Conservation (phyloP, 2,329 filamentous ascomycete genomes). For the Fusarium keratoplasticum region DNA sequence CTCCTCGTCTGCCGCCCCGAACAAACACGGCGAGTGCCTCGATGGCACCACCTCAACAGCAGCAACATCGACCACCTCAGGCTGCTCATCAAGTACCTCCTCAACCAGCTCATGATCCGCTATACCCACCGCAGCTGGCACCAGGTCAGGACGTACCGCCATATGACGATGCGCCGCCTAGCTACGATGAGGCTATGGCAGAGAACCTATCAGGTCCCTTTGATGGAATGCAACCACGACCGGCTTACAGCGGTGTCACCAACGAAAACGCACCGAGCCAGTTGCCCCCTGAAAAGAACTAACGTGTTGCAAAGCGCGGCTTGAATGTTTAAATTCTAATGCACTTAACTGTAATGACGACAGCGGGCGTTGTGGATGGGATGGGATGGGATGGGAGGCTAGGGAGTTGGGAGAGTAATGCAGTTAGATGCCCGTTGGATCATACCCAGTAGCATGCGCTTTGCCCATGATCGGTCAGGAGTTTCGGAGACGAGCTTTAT, state of each 20-base stretch:
- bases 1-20: constrained; percentile 53
- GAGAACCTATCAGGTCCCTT: constrained; percentile 77
- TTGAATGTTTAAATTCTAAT: constrained; percentile 12
- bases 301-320: constrained; percentile 3
- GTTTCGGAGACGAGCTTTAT: not conserved
- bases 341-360: constrained; percentile 25
- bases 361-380: constrained; percentile 6
- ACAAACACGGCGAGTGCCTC: constrained; percentile 39
- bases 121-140: constrained; percentile 69
- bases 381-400: not conserved
- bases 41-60: constrained; percentile 24
- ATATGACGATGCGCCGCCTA: constrained; percentile 86
- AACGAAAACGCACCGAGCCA: constrained; percentile 69
- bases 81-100: constrained; percentile 41
- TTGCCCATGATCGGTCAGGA: not conserved
- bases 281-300: constrained; percentile 57
- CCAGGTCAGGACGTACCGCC: constrained; percentile 56
- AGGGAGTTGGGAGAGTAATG: not conserved
- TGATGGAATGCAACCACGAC: constrained; percentile 69
- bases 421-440: constrained; percentile 14
- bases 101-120: constrained; percentile 57
- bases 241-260: constrained; percentile 74
- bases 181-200: constrained; percentile 93
- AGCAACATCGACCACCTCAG: constrained; percentile 39
- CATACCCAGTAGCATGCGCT: constrained; percentile 5